phyloP scores from a whole-genome alignment of 176 grass and related monocot species.

The Saccharum spontaneum region DNA sequence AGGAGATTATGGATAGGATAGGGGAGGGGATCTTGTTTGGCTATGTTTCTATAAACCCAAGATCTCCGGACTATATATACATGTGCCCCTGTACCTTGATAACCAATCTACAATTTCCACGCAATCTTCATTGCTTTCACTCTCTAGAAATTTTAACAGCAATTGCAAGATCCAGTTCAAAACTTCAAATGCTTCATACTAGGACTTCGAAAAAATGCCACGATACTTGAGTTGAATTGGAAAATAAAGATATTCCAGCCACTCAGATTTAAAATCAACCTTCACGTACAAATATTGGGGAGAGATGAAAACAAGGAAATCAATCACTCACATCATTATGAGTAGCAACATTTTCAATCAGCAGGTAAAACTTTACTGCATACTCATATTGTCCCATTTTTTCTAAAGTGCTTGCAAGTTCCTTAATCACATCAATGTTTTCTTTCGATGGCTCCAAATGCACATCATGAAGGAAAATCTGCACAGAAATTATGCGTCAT shows the following conservation, averaged over 20 bases:
- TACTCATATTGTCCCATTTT: constrained; percentile 61
- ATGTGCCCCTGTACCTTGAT: neutral
- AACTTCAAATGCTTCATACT: constrained; percentile 7
- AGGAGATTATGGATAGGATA: neutral
- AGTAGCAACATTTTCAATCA: constrained; percentile 51
- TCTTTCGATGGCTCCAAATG: constrained; percentile 58
- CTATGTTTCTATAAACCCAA: neutral
- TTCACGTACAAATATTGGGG: neutral
- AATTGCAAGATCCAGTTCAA: neutral
- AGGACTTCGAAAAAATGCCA: neutral
- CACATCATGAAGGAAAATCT: constrained; percentile 65
- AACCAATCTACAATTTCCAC: neutral
- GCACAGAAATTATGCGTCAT: constrained; percentile 14
- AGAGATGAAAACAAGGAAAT: neutral
- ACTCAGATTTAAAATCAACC: neutral
- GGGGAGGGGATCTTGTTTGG: neutral
- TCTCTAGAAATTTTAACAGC: neutral
- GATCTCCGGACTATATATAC: neutral
- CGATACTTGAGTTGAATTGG: neutral
- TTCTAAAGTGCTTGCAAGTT: constrained; percentile 64
- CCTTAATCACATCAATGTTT: constrained; percentile 45
- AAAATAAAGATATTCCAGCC: neutral
- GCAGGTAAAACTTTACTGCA: constrained; percentile 79
- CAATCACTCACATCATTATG: constrained; percentile 58
- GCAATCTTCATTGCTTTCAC: neutral